These are phyloP conservation scores for Camillea tinctor DNA, from an alignment of 2,329 filamentous ascomycete species.

Conservation along the genomic window DNA sequence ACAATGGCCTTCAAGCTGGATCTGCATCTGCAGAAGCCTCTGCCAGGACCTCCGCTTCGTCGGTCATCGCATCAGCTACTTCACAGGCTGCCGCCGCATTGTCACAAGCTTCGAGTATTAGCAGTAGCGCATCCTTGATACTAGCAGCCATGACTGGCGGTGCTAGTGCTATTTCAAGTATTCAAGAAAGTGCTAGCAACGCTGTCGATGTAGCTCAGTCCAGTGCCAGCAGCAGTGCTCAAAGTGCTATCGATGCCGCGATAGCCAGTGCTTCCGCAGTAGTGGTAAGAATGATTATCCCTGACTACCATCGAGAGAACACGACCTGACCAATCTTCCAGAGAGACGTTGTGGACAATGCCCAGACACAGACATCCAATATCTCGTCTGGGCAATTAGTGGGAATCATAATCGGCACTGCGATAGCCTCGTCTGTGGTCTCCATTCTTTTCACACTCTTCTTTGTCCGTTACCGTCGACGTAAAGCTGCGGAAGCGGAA, in stretches of 20 bases:
- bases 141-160: neutral
- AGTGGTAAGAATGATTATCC: constrained; percentile 7
- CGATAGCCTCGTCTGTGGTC: constrained; percentile 10
- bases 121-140: constrained; percentile 2
- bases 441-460: constrained; percentile 11
- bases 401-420: constrained; percentile 14
- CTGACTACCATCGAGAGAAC: neutral
- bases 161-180: constrained; percentile 3
- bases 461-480: constrained; percentile 14
- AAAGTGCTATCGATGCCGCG: constrained; percentile 6
- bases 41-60: neutral
- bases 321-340: constrained; percentile 1
- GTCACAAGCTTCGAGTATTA: neutral
- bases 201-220: constrained; percentile 5
- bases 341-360: neutral
- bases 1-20: neutral
- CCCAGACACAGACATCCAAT: neutral
- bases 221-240: constrained; percentile 5
- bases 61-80: constrained; percentile 4
- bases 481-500: constrained; percentile 1
- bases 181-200: constrained; percentile 5
- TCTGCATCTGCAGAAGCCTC: neutral
- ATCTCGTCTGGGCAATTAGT: constrained; percentile 12
- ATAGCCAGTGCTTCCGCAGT: constrained; percentile 9
- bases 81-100: neutral